Base-by-base conservation (phyloP, 2,329 filamentous ascomycete genomes). In the Aspergillus carbonarius region DNA sequence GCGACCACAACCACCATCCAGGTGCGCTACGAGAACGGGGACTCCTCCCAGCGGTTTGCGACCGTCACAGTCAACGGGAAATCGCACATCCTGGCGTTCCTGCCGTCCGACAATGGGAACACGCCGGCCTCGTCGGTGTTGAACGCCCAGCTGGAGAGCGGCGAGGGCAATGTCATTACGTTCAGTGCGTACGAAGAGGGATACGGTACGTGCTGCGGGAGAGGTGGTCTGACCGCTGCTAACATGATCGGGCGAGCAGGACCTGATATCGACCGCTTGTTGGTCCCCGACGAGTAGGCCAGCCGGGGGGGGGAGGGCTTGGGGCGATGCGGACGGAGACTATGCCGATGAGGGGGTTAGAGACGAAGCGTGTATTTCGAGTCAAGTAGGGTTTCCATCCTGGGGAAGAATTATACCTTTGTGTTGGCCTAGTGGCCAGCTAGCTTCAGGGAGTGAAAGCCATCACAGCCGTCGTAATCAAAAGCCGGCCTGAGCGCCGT, bases 21-120 rank as follows among this genome's bases (percentile, higher is more conserved):
- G 1, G 78, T 88, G 54, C 79, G 82, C 63, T 83, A 84, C 66
- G 67, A 79, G 13, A 88, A 88, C 58, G 83, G 83, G 0, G 84
- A 88, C 61, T 78, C 64, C 0, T 68, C 68, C 0, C 79, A 85
- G 62, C 71, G 86, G 25, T 82, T 80, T 66, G 84, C 83, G 0
- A 77, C 78, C 39, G 81, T 88, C 1, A 74, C 72, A 2, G 84
- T 88, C 2, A 88, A 88, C 60, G 84, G 82, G 0, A 76, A 76
- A 32, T 67, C 68, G 8, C 76, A 83, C 65, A 76, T 74, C 15
- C 62, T 86, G 2, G 83, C 85, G 0, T 88, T 88, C 60, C 61
- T 87, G 52, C 82, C 60, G 3, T 58, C 60, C 0, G 47, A 42
- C 3, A 42, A 32, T 18, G 37, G 37, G 27, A 40, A 56, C n/a